Evolutionary conservation across 805 yeast genomes (phyloP), one percentile per base, ranked within the genome.

Genomic region (Alloascoidea africana): DNA sequence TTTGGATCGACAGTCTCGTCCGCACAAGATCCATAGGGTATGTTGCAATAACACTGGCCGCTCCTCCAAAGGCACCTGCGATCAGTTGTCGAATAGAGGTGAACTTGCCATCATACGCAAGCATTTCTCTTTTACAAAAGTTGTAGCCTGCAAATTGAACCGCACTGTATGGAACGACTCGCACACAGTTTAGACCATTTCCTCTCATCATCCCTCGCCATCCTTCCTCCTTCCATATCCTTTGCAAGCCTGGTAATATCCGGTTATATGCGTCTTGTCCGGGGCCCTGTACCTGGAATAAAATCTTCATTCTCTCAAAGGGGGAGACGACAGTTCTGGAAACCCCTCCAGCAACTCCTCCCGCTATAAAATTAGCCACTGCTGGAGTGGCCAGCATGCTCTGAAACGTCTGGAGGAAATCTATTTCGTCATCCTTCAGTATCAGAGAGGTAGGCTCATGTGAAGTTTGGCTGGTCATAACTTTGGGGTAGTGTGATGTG

Each of bases 261-360:
- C 96, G 96, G n/a, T 64, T 59, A 36, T 71, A 68, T 43, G 42
- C 52, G 41, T 56, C 67, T 41, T 52, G 65, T 33, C 58, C 68
- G 1, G 70, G 62, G 6, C 82, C 91, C 56, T 89, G 96, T 27
- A 91, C 75, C 58, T 89, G 98, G 48, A 86, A 73, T 17, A 89
- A 58, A 44, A 91, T 91, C 58, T 89, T 89, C 47, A 91, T 93
- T 46, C 98, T 65, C 55, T 89, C 98, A 57, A 89, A 76, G 1
- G 98, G 98, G 8, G 96, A 83, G 4, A 87, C 96, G 1, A 81
- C 84, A 0, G 97, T 89, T 39, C 97, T 65, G 1, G 94, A 82
- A 19, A 87, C 76, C 17, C 95, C 97, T 41, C 97, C 98, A 0
- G 97, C 98, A 0, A 82, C 67, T 38, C 96, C 96, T 40, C 98